Evolutionary conservation across 164 flowering plant genomes (phyloP).

Genomic region (Kingdonia uniflora): DNA sequence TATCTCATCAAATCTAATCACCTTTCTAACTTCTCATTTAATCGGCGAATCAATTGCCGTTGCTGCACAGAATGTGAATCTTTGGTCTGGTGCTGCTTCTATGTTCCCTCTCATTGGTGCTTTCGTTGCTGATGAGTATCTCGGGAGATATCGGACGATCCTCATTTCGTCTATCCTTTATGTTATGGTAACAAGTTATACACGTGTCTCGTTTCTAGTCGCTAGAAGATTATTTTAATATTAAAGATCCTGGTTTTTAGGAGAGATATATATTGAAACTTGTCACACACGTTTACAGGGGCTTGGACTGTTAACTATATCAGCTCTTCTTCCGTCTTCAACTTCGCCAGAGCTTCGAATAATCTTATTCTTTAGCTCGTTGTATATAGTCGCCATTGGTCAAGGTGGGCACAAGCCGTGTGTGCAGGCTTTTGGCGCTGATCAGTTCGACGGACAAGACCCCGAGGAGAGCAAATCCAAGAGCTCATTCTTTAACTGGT

Average conservation of each 20-base stretch:
- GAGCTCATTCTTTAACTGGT: slow-evolving; percentile 63
- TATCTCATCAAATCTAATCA: slow-evolving; percentile 27
- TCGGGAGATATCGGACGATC: slow-evolving; percentile 24
- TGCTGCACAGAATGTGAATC: slow-evolving; percentile 20
- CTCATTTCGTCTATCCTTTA: slow-evolving; percentile 20
- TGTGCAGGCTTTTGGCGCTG: slow-evolving; percentile 23
- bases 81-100: slow-evolving; percentile 17
- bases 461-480: slow-evolving; percentile 31
- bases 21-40: slow-evolving; percentile 27
- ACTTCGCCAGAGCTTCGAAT: slow-evolving; percentile 3
- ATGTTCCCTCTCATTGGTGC: slow-evolving; percentile 23
- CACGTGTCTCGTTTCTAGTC: too few species aligned
- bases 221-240: too few species aligned
- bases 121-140: slow-evolving; percentile 20
- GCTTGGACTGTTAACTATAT: slow-evolving; percentile 21
- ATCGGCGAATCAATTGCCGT: slow-evolving; percentile 18
- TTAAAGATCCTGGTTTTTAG: background rate
- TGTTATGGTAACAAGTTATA: slow-evolving; percentile 17
- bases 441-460: slow-evolving; percentile 42
- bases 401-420: slow-evolving; percentile 17
- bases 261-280: background rate
- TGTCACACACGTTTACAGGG: slow-evolving; percentile 6
- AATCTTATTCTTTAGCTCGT: slow-evolving; percentile 14
- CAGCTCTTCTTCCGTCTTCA: slow-evolving; percentile 16
- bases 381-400: slow-evolving; percentile 14